Evolutionary conservation across 805 yeast species (phyloP), one percentile per base, ranked within the genome.

Genomic region (Candida boleticola): DNA sequence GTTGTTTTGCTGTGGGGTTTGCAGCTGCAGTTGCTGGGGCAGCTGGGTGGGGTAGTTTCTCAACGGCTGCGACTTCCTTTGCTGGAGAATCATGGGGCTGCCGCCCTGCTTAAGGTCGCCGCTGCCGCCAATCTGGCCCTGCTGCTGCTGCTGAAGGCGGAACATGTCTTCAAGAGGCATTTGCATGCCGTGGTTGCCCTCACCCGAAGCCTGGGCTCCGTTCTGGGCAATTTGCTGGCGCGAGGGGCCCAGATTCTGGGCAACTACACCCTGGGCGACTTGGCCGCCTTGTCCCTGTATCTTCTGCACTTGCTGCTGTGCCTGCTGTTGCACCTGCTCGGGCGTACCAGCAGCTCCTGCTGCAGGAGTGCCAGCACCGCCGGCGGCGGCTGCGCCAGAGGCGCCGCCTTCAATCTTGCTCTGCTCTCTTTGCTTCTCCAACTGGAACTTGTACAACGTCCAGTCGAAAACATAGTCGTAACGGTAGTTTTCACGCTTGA

Each of bases 381-480:
- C 16, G 9, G 36, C 20, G 5, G 16, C 20, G 7, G 36, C 20
- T 33, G 23, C 20, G 9, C 6, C 36, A 13, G 36, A 5, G 7
- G 36, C 60, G 20, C 48, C 64, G 34, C 63, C 65, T n/a, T 53
- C 56, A 19, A 55, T 49, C 46, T 64, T 60, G 29, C 54, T 57
- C 45, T 69, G 76, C 43, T 67, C 73, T 47, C 75, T 67, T 54
- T 77, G 80, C 50, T 77, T 77, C 50, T 79, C 78, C 54, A 77
- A 71, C 51, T 77, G 85, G 61, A 79, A 83, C 61, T 85, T 86
- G 69, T 83, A 85, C 48, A 89, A 79, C 22, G 97, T 92, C 99
- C 99, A 92, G 67, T 92, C 99, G 66, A 89, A 92, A 18, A 93
- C 82, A 64, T 89, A 92, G 67, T 92, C 98, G 64, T 90, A 92